Conservation (phyloP, 345 rosid genomes). For the Limnanthes douglasii region DNA sequence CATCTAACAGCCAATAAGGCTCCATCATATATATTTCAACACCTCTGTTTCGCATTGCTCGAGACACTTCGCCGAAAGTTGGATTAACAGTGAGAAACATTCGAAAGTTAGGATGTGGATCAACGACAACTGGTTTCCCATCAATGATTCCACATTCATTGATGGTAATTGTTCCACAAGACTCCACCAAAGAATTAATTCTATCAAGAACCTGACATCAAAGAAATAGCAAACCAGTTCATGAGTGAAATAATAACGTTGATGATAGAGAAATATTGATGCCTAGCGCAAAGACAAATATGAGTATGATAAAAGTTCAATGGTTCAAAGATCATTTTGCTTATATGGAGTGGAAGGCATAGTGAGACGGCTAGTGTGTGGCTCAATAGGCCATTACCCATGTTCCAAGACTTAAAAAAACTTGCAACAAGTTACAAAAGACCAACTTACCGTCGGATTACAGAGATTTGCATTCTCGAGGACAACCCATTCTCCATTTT, state of each 20-base stretch:
- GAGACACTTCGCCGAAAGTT: conserved; percentile 74
- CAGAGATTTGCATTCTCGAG: conserved; percentile 93
- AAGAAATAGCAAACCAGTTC: neutral
- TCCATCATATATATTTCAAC: conserved; percentile 91
- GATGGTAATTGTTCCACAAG: conserved; percentile 71
- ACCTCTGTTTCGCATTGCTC: conserved; percentile 98
- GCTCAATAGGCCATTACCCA: no score
- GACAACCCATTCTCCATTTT: conserved; percentile 92
- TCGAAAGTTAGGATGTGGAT: conserved; percentile 77
- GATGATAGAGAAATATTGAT: conserved; percentile 4
- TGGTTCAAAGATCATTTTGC: no score
- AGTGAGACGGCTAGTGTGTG: no score
- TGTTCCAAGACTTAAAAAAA: conserved; percentile 1
- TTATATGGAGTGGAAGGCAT: no score
- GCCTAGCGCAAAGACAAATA: neutral
- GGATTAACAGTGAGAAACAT: conserved; percentile 87
- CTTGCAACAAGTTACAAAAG: conserved; percentile 5
- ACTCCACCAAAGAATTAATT: conserved; percentile 92
- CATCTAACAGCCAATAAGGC: conserved; percentile 66
- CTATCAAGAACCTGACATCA: conserved; percentile 94
- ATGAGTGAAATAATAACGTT: conserved; percentile 4
- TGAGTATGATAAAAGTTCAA: neutral
- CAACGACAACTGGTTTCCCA: conserved; percentile 69
- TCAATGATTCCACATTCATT: conserved; percentile 82
- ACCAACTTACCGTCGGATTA: conserved; percentile 67